Evolutionary conservation across 2,329 filamentous ascomycete genomes (phyloP).

Genomic region (Colletotrichum cordylinicola): DNA sequence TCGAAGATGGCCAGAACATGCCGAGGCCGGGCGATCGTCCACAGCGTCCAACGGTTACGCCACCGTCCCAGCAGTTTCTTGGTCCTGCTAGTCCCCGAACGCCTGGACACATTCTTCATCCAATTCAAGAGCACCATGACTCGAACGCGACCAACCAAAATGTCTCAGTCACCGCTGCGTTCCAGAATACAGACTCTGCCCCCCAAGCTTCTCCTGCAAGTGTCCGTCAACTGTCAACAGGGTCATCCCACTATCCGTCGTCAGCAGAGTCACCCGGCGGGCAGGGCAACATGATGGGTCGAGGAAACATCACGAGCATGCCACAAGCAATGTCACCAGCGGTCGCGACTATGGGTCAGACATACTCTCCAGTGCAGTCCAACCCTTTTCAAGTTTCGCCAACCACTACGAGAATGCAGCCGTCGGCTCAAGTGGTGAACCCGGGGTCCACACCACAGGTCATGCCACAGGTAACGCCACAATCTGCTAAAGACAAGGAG

Average conservation of each 20-base stretch:
- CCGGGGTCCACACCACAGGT: neutral
- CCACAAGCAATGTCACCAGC: neutral
- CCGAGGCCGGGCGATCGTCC: neutral
- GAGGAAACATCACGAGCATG: neutral
- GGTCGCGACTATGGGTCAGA: neutral
- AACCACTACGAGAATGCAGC: neutral
- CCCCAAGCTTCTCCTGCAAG: neutral
- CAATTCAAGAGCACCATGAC: constrained; percentile 22
- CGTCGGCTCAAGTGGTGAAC: neutral
- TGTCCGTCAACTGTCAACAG: neutral
- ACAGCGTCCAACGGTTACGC: neutral
- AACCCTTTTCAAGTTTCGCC: neutral
- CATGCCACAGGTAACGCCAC: neutral
- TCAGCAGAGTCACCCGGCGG: neutral
- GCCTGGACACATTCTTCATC: constrained; percentile 18
- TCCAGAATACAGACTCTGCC: neutral
- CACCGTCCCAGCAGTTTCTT: neutral
- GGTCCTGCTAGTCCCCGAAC: neutral
- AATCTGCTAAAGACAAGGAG: constrained; percentile 8
- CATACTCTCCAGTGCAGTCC: neutral
- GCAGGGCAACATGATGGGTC: neutral
- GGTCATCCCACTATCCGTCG: constrained; percentile 4
- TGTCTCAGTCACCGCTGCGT: no score
- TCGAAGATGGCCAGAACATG: neutral
- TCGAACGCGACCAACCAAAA: neutral